These are phyloP conservation scores for Umbilicaria muhlenbergii DNA, from an alignment of 495 filamentous ascomycete species.

Conservation along the genomic window DNA sequence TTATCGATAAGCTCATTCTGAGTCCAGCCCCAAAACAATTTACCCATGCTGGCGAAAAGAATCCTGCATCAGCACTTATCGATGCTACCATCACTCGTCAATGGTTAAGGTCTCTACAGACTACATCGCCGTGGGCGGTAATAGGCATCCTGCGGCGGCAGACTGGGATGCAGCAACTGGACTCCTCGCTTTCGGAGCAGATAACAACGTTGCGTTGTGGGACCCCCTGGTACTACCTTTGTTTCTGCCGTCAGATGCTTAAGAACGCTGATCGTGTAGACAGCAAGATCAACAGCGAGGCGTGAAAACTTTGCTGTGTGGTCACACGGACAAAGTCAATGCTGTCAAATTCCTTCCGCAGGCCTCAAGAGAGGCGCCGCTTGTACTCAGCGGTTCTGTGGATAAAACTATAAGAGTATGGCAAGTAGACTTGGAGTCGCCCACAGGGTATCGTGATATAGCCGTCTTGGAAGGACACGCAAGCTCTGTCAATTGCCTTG, in stretches of 20 bases:
- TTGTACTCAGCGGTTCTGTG: constrained; percentile 66
- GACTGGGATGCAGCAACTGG: constrained; percentile 68
- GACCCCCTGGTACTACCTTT: constrained; percentile 50
- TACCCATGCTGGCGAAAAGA: not conserved
- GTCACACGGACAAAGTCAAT: constrained; percentile 70
- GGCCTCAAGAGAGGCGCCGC: constrained; percentile 26
- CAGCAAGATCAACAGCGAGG: constrained; percentile 39
- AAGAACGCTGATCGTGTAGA: constrained; percentile 2
- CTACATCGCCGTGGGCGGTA: constrained; percentile 76
- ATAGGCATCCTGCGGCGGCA: constrained; percentile 74
- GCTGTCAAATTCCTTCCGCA: constrained; percentile 62
- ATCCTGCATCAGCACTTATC: not conserved
- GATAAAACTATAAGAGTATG: constrained; percentile 71
- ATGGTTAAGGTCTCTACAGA: constrained; percentile 34
- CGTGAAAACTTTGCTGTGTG: constrained; percentile 53
- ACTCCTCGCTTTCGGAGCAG: constrained; percentile 77
- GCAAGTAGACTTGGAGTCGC: constrained; percentile 20
- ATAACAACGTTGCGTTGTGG: constrained; percentile 82
- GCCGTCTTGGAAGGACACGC: constrained; percentile 46
- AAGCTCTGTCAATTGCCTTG: constrained; percentile 66
- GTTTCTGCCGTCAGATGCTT: constrained; percentile 6
- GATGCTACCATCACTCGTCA: not conserved
- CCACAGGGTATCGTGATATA: constrained; percentile 23
- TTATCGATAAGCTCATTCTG: not conserved
- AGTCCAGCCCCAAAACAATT: not conserved